Evolutionary conservation across 345 rosid species (phyloP).

Genomic region (Diplotaxis tenuifolia): DNA sequence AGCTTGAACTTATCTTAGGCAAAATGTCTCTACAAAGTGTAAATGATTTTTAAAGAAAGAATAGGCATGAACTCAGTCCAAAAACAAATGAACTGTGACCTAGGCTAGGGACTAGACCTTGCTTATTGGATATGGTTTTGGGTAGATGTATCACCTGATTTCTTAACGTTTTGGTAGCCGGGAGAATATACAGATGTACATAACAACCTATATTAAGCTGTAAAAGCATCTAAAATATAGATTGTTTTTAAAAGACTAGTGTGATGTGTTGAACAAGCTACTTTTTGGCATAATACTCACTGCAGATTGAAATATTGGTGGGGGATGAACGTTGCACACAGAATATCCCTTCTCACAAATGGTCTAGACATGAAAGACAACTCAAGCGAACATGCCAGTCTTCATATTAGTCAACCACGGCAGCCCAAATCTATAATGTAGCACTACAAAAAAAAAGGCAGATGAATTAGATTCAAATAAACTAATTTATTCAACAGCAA

Average conservation of each 20-base stretch:
- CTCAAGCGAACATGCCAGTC: conserved; percentile 34
- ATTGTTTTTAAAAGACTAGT: neutral
- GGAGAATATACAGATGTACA: neutral
- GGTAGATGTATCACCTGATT: neutral
- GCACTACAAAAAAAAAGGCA: conserved; percentile 48
- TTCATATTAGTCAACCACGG: conserved; percentile 70
- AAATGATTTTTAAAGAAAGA: no score
- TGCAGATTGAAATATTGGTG: conserved; percentile 16
- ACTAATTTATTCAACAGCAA: conserved; percentile 12
- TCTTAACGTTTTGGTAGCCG: neutral
- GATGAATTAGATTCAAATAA: conserved; percentile 23
- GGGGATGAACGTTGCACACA: neutral
- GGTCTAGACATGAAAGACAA: neutral
- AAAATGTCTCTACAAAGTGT: no score
- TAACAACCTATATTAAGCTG: neutral
- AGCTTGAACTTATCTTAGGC: neutral
- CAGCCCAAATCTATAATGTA: conserved; percentile 41
- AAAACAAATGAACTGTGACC: no score
- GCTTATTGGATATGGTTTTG: neutral
- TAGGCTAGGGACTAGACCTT: neutral
- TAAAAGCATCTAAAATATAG: neutral
- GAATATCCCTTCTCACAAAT: neutral
- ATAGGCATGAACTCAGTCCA: no score
- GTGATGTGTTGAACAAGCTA: neutral
- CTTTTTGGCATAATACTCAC: neutral